Evolutionary conservation across 257 asterid species (phyloP), one percentile per base, ranked within the genome.

Genomic region (Nicotiana tomentosiformis): DNA sequence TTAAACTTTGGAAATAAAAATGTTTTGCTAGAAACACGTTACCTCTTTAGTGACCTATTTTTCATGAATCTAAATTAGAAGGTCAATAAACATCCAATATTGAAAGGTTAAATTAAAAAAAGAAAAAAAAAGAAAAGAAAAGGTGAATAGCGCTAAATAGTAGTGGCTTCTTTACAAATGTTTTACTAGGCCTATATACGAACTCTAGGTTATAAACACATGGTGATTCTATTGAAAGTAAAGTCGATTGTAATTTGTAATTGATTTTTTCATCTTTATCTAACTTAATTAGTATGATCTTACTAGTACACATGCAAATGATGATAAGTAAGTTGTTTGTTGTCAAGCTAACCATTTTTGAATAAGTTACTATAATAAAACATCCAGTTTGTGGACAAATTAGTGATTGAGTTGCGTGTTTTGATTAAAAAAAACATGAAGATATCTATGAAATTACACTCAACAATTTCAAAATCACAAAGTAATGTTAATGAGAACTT

Each of bases 361-460:
- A 74, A 3, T 49, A 6, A 23, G 62, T 23, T 74, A 74, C 23
- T 49, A 60, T 2, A 7, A 49, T 74, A 33, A 74, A 51, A 26
- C 39, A 14, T 57, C 80, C 15, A 26, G 10, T 39, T n/a, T 69
- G 18, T 69, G 56, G 55, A 68, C 53, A 68, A 37, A 43, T 72
- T 72, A 72, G 11, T 12, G 60, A 72, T 23, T 49, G 80, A 49
- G 62, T 49, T 46, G 80, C 80, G 80, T 74, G 62, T 33, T 74
- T 49, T 49, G 62, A 26, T 14, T 5, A 46, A 12, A 46, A 39
- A 43, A 56, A 43, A 43, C 5, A 70, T 6, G 62, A 33, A 72
- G 61, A 15, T 74, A 26, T 46, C 15, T 74, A 23, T 74, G 20
- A 14, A 46, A 46, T 23, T 74, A 26, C 62, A 49, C 26, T 43